These are phyloP conservation scores for Aspergillus asperescens DNA, from an alignment of 495 filamentous ascomycete genomes.

Conservation along the genomic window DNA sequence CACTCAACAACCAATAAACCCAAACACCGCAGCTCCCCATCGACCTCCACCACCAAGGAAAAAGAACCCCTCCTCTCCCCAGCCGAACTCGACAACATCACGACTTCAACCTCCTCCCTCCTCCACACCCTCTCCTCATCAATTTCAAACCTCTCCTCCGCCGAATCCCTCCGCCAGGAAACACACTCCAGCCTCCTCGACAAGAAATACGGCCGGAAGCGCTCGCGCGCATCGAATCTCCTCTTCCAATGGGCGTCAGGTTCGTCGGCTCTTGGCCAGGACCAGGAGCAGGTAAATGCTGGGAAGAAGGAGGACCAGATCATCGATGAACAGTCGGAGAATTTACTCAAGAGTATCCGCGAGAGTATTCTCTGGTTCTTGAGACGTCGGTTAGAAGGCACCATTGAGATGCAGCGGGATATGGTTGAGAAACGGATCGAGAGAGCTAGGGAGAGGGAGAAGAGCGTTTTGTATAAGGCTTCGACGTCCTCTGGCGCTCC, in stretches of 20 bases:
- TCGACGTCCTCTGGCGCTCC: background rate
- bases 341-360: constrained; percentile 53
- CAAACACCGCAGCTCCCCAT: constrained; percentile 26
- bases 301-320: constrained; percentile 56
- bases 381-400: constrained; percentile 65
- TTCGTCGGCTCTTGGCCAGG: background rate
- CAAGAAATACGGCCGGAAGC: constrained; percentile 56
- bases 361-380: constrained; percentile 83
- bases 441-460: constrained; percentile 82
- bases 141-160: constrained; percentile 70
- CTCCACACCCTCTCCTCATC: constrained; percentile 75
- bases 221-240: constrained; percentile 14
- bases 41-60: constrained; percentile 20
- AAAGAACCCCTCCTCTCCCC: constrained; percentile 53
- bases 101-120: constrained; percentile 74
- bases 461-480: constrained; percentile 72
- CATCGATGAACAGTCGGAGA: constrained; percentile 60
- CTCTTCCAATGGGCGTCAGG: constrained; percentile 25
- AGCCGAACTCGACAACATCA: constrained; percentile 70
- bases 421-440: constrained; percentile 90
- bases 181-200: constrained; percentile 60
- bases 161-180: constrained; percentile 73
- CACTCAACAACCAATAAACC: constrained; percentile 35
- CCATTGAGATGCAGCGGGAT: constrained; percentile 66
- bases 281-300: background rate